A percentile compares a stretch with the other conserved stretches of the same genome.
Conservation (phyloP, 2,329 filamentous ascomycete species). For the Graphiopsis chlorocephala region DNA sequence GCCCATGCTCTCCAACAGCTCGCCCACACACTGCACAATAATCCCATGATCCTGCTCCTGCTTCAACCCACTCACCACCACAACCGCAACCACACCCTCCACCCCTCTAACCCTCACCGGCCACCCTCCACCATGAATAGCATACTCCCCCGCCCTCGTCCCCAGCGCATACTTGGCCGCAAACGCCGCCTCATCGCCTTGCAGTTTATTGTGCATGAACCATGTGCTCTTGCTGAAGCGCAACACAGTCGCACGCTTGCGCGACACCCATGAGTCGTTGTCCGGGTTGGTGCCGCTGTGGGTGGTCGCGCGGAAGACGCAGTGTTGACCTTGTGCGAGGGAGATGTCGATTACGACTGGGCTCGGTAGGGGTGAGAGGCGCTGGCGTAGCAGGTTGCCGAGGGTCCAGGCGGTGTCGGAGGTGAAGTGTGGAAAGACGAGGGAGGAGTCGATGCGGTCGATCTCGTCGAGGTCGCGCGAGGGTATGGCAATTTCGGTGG, state of each 20-base stretch:
- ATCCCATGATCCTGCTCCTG: conserved; percentile 76
- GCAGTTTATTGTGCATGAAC: conserved; percentile 67
- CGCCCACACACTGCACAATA: conserved; percentile 66
- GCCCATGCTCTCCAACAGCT: conserved; percentile 43
- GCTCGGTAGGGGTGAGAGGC: conserved; percentile 56
- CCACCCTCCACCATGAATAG: conserved; percentile 74
- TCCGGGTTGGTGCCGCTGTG: conserved; percentile 67
- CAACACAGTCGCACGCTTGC: conserved; percentile 70
- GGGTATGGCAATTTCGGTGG: conserved; percentile 11
- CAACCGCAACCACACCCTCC: conserved; percentile 71
- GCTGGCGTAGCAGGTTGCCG: conserved; percentile 61
- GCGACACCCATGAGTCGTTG: conserved; percentile 52
- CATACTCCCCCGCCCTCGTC: conserved; percentile 58
- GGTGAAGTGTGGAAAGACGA: conserved; percentile 58
- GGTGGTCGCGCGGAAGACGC: conserved; percentile 67
- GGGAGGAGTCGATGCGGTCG: conserved; percentile 41
- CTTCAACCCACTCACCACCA: conserved; percentile 73
- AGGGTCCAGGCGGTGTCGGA: conserved; percentile 63
- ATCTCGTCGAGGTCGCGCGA: conserved; percentile 40
- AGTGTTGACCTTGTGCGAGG: conserved; percentile 50
- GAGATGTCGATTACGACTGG: conserved; percentile 64
- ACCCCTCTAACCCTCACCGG: conserved; percentile 70
- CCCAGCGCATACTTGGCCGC: conserved; percentile 63
- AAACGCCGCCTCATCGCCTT: conserved; percentile 63
- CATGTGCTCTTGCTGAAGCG: conserved; percentile 69